phyloP scores from a whole-genome alignment of 768 basidiomycete species.

The Mycena filopes region DNA sequence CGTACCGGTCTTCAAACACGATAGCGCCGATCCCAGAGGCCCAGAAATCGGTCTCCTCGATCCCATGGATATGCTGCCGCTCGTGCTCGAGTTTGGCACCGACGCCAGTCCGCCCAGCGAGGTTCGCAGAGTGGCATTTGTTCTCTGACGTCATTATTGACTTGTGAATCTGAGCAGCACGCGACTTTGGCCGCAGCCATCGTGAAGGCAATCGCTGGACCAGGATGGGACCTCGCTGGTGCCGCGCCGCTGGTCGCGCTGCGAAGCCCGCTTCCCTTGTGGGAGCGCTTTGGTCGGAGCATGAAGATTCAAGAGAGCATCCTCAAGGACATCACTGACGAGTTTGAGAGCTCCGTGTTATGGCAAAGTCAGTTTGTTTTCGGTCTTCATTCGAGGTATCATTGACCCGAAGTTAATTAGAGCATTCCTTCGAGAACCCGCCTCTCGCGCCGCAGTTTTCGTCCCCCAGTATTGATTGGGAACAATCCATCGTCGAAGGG shows the following conservation, averaged over 20 bases:
- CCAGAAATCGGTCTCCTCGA: constrained; percentile 61
- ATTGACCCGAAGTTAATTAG: constrained; percentile 40
- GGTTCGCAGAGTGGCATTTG: constrained; percentile 15
- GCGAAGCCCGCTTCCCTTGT: constrained; percentile 52
- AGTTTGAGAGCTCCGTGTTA: constrained; percentile 60
- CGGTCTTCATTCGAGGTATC: neutral
- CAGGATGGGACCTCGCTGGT: constrained; percentile 41
- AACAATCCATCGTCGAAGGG: constrained; percentile 69
- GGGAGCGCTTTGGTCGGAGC: constrained; percentile 53
- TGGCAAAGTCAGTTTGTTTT: constrained; percentile 58
- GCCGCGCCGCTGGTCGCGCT: constrained; percentile 39
- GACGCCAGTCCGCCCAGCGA: constrained; percentile 14
- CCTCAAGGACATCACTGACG: constrained; percentile 53
- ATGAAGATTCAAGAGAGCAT: constrained; percentile 48
- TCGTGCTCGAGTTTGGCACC: constrained; percentile 47
- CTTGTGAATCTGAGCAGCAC: constrained; percentile 42
- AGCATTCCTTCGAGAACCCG: constrained; percentile 61
- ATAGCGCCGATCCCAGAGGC: constrained; percentile 41
- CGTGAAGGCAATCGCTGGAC: constrained; percentile 36
- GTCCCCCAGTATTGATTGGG: constrained; percentile 66
- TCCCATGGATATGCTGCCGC: constrained; percentile 63
- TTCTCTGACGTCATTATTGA: neutral
- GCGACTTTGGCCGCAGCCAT: constrained; percentile 39
- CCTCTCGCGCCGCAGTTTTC: constrained; percentile 55
- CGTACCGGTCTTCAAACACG: constrained; percentile 57